Base-by-base conservation (phyloP, 1,284 basidiomycete genomes). In the Puccinia novopanici region DNA sequence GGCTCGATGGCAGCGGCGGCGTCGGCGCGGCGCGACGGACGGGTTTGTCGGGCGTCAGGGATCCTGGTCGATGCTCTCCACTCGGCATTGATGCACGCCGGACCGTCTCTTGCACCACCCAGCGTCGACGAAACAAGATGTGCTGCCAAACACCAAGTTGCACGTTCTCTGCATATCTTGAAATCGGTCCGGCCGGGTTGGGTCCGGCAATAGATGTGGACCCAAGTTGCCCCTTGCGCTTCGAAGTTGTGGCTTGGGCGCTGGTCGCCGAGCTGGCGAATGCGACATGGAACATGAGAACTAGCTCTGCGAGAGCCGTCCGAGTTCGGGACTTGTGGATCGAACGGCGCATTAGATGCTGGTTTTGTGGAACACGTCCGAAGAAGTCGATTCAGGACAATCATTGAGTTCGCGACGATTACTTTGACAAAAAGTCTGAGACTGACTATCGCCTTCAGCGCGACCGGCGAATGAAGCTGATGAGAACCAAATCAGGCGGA, bases 201-300 rank as follows among this genome's bases (percentile, higher is more conserved):
- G 30, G 45, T 52, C 61, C 9, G 50, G 61, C 6, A 59, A 50
- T 34, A 45, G 40, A 34, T 75, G 74, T 24, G 34, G 22, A 48
- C 55, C 24, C 5, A 65, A 4, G 8, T 63, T 42, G 10, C 17
- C 57, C n/a, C 15, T 65, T 75, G 50, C 74, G 57, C 59, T 63
- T 75, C 6, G 50, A 48, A 17, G 42, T 65, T 13, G 74, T 0
- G 74, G 74, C 22, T 75, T 75, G 27, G 74, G 74, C 3, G 74
- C 57, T 65, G 74, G 74, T 24, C 74, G 40, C 17, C 59, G 74
- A 42, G 59, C 74, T 30, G 74, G 74, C 50, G 74, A 75, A 27
- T 65, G 74, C 10, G 74, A 75, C 42, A 65, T 24, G 15, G 74
- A 75, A 54, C 74, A 61, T 6, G 74, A 75, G 74, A 75, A 8